Evolutionary conservation across 2,329 filamentous ascomycete species (phyloP), one percentile per base, ranked within the genome.

Genomic region (Ceratocystis smalleyi): DNA sequence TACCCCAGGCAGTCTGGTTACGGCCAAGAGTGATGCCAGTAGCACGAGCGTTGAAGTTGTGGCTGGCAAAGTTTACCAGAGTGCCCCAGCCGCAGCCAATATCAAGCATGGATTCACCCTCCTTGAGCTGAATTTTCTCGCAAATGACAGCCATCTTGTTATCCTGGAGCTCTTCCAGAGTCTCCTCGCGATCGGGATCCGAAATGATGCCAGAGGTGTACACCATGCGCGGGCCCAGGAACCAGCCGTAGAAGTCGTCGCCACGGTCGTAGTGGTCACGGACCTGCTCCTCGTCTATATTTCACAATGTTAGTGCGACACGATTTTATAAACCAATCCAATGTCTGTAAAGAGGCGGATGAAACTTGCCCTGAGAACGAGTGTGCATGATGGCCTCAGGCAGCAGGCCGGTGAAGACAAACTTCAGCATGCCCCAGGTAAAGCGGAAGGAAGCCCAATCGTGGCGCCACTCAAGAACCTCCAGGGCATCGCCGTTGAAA

Each of bases 41-140:
- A 67, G 85, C 88, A 63, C 86, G 79, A 66, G 89, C 89, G 68
- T 89, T 91, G 74, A 95, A 96, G 81, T 96, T 91, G 74, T 88
- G 86, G 69, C 87, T 92, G 70, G 94, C 94, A 72, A 91, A 97
- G 72, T 90, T 90, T 72, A 91, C 87, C 66, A 99, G 87, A 43
- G 94, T 97, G 72, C 94, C 94, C 94, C 94, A 99, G 70, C 94
- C 94, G 74, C 92, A 97, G 73, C 94, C 94, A 72, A 99, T 95
- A 72, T 97, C 94, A 66, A 97, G 87, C 76, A 97, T 78, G 64
- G 76, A 82, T 74, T 97, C 91, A 70, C 86, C 90, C 69, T 85
- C 77, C 78, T 94, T 81, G 67, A 97, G 80, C 59, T 80, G 86
- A 69, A 96, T 91, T 83, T 97, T 97, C 77, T 97, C 91, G 76